Conservation (phyloP, 345 rosid genomes). For the Eucalyptus marginata region DNA sequence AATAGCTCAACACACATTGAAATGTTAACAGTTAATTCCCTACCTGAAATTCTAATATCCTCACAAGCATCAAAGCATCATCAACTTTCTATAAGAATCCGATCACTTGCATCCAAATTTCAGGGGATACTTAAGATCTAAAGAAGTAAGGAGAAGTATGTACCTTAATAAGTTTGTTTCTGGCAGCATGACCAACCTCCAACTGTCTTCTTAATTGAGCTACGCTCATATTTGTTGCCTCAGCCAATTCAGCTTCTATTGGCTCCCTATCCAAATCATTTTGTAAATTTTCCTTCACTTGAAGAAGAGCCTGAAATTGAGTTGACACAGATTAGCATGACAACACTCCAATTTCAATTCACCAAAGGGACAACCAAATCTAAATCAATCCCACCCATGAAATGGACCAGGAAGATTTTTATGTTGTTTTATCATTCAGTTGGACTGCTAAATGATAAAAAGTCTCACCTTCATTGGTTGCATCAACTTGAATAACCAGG, state of each 20-base stretch:
- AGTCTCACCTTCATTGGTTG: constrained; percentile 81
- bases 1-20: background rate
- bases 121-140: background rate
- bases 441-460: background rate
- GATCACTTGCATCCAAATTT: background rate
- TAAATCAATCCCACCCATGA: background rate
- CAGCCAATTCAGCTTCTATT: constrained; percentile 56
- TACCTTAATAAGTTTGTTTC: constrained; percentile 90
- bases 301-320: constrained; percentile 37
- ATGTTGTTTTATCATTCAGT: background rate
- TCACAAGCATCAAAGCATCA: background rate
- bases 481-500: constrained; percentile 89
- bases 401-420: background rate
- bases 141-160: background rate
- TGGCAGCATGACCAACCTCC: constrained; percentile 75
- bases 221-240: constrained; percentile 26
- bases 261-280: constrained; percentile 49
- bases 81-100: background rate
- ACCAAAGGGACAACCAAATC: background rate
- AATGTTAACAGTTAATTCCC: background rate
- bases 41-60: background rate
- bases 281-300: constrained; percentile 44
- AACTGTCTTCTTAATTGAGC: constrained; percentile 39
- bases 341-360: background rate
- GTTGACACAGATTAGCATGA: background rate